These are phyloP conservation scores for Wickerhamiella domercqiae DNA, from an alignment of 805 yeast species.

Conservation along the genomic window DNA sequence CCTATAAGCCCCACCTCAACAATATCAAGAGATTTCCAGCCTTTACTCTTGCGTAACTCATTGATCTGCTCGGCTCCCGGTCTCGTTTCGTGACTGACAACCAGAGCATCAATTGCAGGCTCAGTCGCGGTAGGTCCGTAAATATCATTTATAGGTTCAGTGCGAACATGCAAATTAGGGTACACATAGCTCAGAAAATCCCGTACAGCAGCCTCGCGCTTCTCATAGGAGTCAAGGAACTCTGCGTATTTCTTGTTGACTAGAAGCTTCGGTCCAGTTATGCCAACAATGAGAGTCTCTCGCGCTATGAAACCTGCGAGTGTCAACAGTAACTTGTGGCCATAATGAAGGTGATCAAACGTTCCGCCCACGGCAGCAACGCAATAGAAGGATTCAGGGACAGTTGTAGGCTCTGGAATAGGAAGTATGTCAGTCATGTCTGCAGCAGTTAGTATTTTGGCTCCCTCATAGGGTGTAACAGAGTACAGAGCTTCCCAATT, in stretches of 20 bases:
- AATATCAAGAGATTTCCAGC: constrained; percentile 36
- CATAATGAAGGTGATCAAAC: constrained; percentile 91
- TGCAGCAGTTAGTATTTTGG: not conserved
- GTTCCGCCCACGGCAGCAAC: constrained; percentile 73
- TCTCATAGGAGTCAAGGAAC: constrained; percentile 41
- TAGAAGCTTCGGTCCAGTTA: constrained; percentile 63
- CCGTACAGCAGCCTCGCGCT: constrained; percentile 34
- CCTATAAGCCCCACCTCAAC: constrained; percentile 48
- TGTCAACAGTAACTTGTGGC: constrained; percentile 75
- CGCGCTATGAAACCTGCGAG: constrained; percentile 49
- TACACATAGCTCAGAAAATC: constrained; percentile 35
- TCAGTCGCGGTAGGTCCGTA: constrained; percentile 88
- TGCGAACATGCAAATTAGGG: constrained; percentile 34
- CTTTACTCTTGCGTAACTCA: constrained; percentile 39
- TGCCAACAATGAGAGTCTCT: constrained; percentile 52
- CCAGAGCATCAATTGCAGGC: constrained; percentile 58
- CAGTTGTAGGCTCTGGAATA: not conserved
- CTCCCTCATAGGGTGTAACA: not conserved
- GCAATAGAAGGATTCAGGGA: not conserved
- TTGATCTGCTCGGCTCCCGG: constrained; percentile 66
- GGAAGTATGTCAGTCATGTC: not conserved
- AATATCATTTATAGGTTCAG: constrained; percentile 59
- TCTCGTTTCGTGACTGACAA: constrained; percentile 66
- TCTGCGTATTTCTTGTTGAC: constrained; percentile 61
- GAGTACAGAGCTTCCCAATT: not conserved